Evolutionary conservation across 345 rosid genomes (phyloP), one percentile per base, ranked within the genome.

Genomic region (Corymbia maculata): DNA sequence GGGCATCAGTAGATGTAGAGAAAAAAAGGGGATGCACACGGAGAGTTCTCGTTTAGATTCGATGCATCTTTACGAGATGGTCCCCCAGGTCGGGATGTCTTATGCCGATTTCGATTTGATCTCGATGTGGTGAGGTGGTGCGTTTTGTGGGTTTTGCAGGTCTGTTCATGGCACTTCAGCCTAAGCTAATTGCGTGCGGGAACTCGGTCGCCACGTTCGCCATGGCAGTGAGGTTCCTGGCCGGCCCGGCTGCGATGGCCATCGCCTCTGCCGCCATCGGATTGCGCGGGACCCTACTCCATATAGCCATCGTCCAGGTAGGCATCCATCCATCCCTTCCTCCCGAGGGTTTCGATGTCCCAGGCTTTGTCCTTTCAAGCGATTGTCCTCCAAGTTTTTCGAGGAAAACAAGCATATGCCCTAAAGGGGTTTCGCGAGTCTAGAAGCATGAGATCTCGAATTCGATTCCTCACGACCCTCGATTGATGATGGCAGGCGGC

Each of bases 111-210:
- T 36, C 26, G 49, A 9, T 75, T 75, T 9, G 82, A 75, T 75
- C 45, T 75, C 82, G 47, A 19, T 10, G 17, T 36, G 26, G 66
- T 21, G 36, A 14, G 55, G 44, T 52, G 66, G 32, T 36, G 42
- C 42, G 21, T 11, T 66, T n/a, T 61, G 87, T 85, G 55, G 55
- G 82, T 75, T 52, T 52, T 88, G 79, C 89, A 98, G 99, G 99
- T 88, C 92, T 98, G 92, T 98, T 98, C 91, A 98, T 98, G 99
- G 99, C 99, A 52, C 93, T 98, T 87, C 99, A 98, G 90, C 99
- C 99, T n/a, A 97, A 94, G 94, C 95, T 98, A 51, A 98, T 98
- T 66, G 99, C 99, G 47, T 97, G 99, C 87, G 99, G 99, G 84
- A 97, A 97, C 92, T 92, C 97, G 0, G 92, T 95, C 1, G 99